A percentile compares a stretch with the other conserved stretches of the same genome.
phyloP scores from a whole-genome alignment of 768 basidiomycete genomes.

The Psilocybe azurescens region DNA sequence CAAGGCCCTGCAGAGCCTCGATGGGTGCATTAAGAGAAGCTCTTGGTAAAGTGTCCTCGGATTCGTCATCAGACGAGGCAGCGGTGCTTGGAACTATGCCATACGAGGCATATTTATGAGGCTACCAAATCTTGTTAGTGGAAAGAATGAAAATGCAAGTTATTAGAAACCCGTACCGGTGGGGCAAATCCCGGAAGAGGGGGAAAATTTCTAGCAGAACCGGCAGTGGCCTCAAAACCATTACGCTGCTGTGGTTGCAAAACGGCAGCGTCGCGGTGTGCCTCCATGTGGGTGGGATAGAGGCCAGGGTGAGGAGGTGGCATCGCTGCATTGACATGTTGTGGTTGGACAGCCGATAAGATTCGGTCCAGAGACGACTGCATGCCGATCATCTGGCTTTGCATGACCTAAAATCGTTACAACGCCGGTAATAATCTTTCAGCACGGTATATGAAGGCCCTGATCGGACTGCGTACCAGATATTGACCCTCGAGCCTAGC shows the following conservation, averaged over 20 bases:
- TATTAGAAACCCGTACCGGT: slow-evolving; percentile 58
- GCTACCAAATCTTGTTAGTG: slow-evolving; percentile 44
- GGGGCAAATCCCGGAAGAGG: slow-evolving; percentile 92
- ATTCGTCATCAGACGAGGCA: slow-evolving; percentile 89
- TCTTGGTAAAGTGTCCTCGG: slow-evolving; percentile 86
- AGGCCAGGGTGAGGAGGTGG: slow-evolving; percentile 40
- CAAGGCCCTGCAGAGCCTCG: slow-evolving; percentile 91
- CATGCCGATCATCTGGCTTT: slow-evolving; percentile 95
- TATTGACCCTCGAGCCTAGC: slow-evolving; percentile 88
- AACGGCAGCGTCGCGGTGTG: slow-evolving; percentile 35
- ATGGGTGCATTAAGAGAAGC: slow-evolving; percentile 90
- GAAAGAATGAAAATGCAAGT: slow-evolving; percentile 5
- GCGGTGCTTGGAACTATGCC: slow-evolving; percentile 86
- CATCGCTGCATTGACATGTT: slow-evolving; percentile 36
- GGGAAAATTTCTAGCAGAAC: slow-evolving; percentile 62
- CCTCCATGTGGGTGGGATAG: slow-evolving; percentile 38
- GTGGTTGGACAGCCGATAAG: slow-evolving; percentile 64
- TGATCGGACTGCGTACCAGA: slow-evolving; percentile 51
- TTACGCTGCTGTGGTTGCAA: slow-evolving; percentile 43
- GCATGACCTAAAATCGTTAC: slow-evolving; percentile 67
- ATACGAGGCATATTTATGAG: slow-evolving; percentile 90
- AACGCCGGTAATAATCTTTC: slow-evolving; percentile 9
- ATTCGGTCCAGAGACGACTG: slow-evolving; percentile 89
- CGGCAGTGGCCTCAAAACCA: slow-evolving; percentile 42
- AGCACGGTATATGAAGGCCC: not conserved